These are phyloP conservation scores for Talaromyces pinophilus DNA, from an alignment of 2,329 filamentous ascomycete species.

Conservation along the genomic window DNA sequence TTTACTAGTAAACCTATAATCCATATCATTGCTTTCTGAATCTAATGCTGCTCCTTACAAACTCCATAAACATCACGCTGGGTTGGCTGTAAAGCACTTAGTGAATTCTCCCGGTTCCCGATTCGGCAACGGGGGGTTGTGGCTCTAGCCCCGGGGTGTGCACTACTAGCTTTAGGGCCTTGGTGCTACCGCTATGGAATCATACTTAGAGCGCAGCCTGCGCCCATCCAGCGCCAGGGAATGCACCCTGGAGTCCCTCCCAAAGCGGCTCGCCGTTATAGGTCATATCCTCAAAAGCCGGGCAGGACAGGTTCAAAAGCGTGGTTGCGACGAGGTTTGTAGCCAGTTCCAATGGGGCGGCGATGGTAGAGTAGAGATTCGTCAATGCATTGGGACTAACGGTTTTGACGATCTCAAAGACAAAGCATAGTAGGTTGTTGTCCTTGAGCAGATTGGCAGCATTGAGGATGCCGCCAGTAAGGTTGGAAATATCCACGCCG, in stretches of 20 bases:
- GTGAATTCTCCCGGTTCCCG: no score
- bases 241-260: slow-evolving; percentile 33
- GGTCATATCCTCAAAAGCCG: slow-evolving; percentile 36
- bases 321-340: slow-evolving; percentile 33
- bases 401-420: slow-evolving; percentile 38
- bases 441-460: slow-evolving; percentile 38
- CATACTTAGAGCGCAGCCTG: not conserved
- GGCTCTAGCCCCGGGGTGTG: no score
- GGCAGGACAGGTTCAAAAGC: slow-evolving; percentile 34
- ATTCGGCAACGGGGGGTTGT: no score
- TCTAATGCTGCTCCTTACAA: no score
- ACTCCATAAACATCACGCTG: no score
- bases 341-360: slow-evolving; percentile 33
- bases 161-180: no score
- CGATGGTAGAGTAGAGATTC: slow-evolving; percentile 33
- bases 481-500: slow-evolving; percentile 47
- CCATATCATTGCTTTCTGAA: no score
- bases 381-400: slow-evolving; percentile 37
- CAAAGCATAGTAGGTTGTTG: slow-evolving; percentile 46
- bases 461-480: slow-evolving; percentile 48
- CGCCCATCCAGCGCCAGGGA: slow-evolving; percentile 30
- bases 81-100: no score
- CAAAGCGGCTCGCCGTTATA: slow-evolving; percentile 35
- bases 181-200: no score
- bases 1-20: no score